Conservation (phyloP, 1,139 yeast genomes). For the Scheffersomyces stambukii region DNA sequence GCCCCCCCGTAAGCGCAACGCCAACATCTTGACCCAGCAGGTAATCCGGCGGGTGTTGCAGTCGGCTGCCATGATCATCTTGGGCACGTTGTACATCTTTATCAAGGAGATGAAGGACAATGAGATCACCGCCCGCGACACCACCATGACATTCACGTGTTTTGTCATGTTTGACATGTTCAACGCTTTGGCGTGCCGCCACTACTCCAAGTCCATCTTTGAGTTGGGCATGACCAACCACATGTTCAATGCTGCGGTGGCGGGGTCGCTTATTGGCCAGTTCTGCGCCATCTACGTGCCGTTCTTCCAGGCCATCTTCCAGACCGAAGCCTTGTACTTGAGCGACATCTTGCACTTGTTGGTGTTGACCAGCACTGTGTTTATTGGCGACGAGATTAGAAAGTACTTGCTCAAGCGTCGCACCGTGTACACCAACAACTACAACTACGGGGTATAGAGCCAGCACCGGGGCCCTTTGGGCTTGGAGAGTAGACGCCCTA, state of each 20-base stretch:
- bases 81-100: slow-evolving; percentile 84
- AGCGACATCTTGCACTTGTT: slow-evolving; percentile 63
- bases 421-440: slow-evolving; percentile 9
- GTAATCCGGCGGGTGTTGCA: slow-evolving; percentile 71
- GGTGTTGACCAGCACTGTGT: slow-evolving; percentile 69
- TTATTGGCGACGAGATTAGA: slow-evolving; percentile 78
- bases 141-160: slow-evolving; percentile 98
- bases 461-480: too few species aligned
- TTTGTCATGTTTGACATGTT: slow-evolving; percentile 95
- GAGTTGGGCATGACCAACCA: slow-evolving; percentile 72
- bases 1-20: slow-evolving; percentile 87
- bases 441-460: slow-evolving; percentile 10
- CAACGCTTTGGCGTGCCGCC: slow-evolving; percentile 90
- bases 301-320: slow-evolving; percentile 85
- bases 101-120: slow-evolving; percentile 80
- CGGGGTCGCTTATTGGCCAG: slow-evolving; percentile 89
- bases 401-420: slow-evolving; percentile 30
- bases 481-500: too few species aligned
- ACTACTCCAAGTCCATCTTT: slow-evolving; percentile 74
- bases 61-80: slow-evolving; percentile 65
- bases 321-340: slow-evolving; percentile 80
- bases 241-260: slow-evolving; percentile 91
- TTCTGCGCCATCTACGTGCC: slow-evolving; percentile 90
- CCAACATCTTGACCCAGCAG: slow-evolving; percentile 67
- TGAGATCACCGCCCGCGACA: slow-evolving; percentile 83